phyloP scores from a whole-genome alignment of 148 eudicot genomes.

The Heliamphora exappendiculata region DNA sequence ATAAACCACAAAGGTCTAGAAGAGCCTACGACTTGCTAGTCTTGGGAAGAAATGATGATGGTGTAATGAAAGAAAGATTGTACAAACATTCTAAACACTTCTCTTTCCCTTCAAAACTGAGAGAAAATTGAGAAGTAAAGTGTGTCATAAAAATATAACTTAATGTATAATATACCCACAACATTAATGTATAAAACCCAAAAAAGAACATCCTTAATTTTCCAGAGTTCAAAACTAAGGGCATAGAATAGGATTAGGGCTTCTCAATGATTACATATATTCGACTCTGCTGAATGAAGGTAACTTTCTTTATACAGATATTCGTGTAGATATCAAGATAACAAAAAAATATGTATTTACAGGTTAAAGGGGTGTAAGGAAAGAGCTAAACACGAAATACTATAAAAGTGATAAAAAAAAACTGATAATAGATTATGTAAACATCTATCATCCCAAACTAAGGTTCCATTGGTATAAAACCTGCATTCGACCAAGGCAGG shows the following conservation, averaged over 20 bases:
- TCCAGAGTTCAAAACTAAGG: not conserved
- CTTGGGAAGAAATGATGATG: not conserved
- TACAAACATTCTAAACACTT: too few species aligned
- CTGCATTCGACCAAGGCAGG: not conserved
- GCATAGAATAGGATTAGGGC: not conserved
- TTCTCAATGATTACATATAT: not conserved
- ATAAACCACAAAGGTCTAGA: not conserved
- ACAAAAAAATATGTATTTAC: not conserved
- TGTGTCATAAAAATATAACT: too few species aligned
- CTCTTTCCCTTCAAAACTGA: too few species aligned
- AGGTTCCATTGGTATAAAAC: not conserved
- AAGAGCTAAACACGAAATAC: not conserved
- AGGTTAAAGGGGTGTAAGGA: not conserved
- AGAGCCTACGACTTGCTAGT: too few species aligned
- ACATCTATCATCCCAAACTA: not conserved
- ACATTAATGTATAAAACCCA: too few species aligned
- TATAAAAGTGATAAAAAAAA: not conserved
- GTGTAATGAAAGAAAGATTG: too few species aligned
- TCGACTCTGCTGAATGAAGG: not conserved
- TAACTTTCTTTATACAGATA: not conserved
- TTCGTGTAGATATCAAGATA: not conserved
- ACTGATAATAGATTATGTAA: not conserved
- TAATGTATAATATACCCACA: too few species aligned
- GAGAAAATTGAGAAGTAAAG: too few species aligned
- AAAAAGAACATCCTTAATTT: not conserved